Percentiles rank a stretch among this genome's conserved stretches.
Evolutionary conservation across 2,329 filamentous ascomycete genomes (phyloP).

Genomic region (Xylariaceae sp.): DNA sequence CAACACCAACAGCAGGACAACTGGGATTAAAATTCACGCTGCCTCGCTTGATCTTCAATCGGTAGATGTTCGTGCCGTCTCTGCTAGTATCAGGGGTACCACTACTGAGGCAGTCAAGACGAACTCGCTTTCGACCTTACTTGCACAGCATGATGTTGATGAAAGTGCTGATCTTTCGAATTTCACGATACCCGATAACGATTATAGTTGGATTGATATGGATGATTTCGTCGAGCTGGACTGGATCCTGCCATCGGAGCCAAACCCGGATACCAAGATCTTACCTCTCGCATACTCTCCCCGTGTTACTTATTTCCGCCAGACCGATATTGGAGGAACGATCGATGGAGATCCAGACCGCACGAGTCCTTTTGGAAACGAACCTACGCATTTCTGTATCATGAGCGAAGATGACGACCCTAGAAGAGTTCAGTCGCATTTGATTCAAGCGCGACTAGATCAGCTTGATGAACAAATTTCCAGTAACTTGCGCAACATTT

Average conservation of each 20-base stretch:
- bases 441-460: slow-evolving; percentile 75
- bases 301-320: slow-evolving; percentile 93
- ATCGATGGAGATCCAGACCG: slow-evolving; percentile 76
- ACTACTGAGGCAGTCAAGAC: slow-evolving; percentile 69
- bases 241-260: slow-evolving; percentile 86
- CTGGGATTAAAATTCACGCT: slow-evolving; percentile 91
- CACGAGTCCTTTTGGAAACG: slow-evolving; percentile 85
- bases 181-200: slow-evolving; percentile 93
- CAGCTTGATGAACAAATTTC: slow-evolving; percentile 74
- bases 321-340: slow-evolving; percentile 83
- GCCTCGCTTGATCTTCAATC: slow-evolving; percentile 88
- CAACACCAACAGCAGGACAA: slow-evolving; percentile 74
- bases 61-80: slow-evolving; percentile 88
- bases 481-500: slow-evolving; percentile 65
- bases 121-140: slow-evolving; percentile 46
- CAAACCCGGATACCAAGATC: slow-evolving; percentile 90
- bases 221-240: slow-evolving; percentile 98
- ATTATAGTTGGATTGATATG: slow-evolving; percentile 98
- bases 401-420: slow-evolving; percentile 91
- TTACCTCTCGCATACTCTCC: slow-evolving; percentile 87
- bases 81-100: slow-evolving; percentile 79
- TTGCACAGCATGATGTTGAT: slow-evolving; percentile 46
- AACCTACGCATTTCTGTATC: slow-evolving; percentile 89
- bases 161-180: slow-evolving; percentile 69
- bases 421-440: slow-evolving; percentile 75